A percentile compares a stretch with the other conserved stretches of the same genome.
Conservation (phyloP, 768 basidiomycete genomes). For the Lactifluus volemus region DNA sequence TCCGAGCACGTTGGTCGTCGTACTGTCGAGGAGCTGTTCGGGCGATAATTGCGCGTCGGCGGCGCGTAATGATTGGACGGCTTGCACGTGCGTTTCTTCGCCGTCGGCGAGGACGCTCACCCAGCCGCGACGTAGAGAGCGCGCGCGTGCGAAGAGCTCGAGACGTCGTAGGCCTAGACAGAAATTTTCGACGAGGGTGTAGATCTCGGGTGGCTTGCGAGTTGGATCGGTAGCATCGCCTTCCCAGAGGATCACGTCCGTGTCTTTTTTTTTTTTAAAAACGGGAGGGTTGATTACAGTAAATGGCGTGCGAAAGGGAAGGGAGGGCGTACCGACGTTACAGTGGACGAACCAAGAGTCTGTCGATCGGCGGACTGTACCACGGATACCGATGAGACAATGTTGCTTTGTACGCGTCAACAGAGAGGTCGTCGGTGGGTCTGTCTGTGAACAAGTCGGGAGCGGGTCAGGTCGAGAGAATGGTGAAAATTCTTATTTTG, state of each 20-base stretch:
- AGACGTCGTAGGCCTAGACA: slow-evolving; percentile 89
- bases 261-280: slow-evolving; percentile 59
- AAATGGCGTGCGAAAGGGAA: slow-evolving; percentile 7
- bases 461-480: not conserved
- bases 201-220: slow-evolving; percentile 90
- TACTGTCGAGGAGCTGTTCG: slow-evolving; percentile 31
- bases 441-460: slow-evolving; percentile 42
- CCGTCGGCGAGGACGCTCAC: slow-evolving; percentile 70
- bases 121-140: slow-evolving; percentile 80
- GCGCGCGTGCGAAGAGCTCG: slow-evolving; percentile 73
- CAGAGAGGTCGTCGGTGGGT: slow-evolving; percentile 77
- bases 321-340: slow-evolving; percentile 70
- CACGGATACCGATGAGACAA: slow-evolving; percentile 94
- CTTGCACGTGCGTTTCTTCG: slow-evolving; percentile 45
- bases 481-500: not conserved
- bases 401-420: slow-evolving; percentile 91
- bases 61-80: slow-evolving; percentile 21
- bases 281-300: no score
- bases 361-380: slow-evolving; percentile 89
- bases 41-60: slow-evolving; percentile 20
- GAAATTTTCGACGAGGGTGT: slow-evolving; percentile 94
- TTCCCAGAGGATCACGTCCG: slow-evolving; percentile 96
- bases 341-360: slow-evolving; percentile 98
- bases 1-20: slow-evolving; percentile 23
- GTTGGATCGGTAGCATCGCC: slow-evolving; percentile 79